These are phyloP conservation scores for Porogramme epimiltina DNA, from an alignment of 1,284 basidiomycete genomes.

Conservation along the genomic window DNA sequence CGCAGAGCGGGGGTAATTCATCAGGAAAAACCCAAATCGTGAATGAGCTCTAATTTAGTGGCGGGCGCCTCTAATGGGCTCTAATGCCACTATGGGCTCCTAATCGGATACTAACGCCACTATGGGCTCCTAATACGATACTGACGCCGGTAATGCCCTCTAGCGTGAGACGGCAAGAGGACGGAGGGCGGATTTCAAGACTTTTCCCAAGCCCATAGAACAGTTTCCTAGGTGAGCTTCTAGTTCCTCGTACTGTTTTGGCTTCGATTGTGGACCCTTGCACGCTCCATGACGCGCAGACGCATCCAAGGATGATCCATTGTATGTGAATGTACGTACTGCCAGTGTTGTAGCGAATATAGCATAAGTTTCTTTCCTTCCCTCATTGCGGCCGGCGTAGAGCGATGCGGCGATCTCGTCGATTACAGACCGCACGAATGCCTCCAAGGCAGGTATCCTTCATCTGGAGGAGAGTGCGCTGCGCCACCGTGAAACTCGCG, in stretches of 20 bases:
- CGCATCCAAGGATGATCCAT: slow-evolving; percentile 49
- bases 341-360: slow-evolving; percentile 18
- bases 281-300: too few species aligned
- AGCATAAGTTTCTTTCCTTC: slow-evolving; percentile 14
- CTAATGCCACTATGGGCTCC: too few species aligned
- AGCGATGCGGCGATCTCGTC: slow-evolving; percentile 49
- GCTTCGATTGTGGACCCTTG: not conserved
- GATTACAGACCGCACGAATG: slow-evolving; percentile 40
- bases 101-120: too few species aligned
- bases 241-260: not conserved
- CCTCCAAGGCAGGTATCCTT: slow-evolving; percentile 83
- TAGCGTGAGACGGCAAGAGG: too few species aligned
- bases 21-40: too few species aligned
- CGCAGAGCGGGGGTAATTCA: too few species aligned
- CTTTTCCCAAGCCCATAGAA: slow-evolving; percentile 75
- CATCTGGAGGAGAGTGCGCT: slow-evolving; percentile 75
- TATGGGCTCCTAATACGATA: too few species aligned
- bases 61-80: too few species aligned
- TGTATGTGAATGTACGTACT: slow-evolving; percentile 94
- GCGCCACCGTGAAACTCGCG: slow-evolving; percentile 90
- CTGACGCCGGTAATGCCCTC: too few species aligned
- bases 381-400: slow-evolving; percentile 46
- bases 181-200: slow-evolving; percentile 72
- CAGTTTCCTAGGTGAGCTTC: slow-evolving; percentile 67
- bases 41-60: too few species aligned